Conservation (phyloP, 371 early-diverging fungal species). For the Haplosporangium sp. region DNA sequence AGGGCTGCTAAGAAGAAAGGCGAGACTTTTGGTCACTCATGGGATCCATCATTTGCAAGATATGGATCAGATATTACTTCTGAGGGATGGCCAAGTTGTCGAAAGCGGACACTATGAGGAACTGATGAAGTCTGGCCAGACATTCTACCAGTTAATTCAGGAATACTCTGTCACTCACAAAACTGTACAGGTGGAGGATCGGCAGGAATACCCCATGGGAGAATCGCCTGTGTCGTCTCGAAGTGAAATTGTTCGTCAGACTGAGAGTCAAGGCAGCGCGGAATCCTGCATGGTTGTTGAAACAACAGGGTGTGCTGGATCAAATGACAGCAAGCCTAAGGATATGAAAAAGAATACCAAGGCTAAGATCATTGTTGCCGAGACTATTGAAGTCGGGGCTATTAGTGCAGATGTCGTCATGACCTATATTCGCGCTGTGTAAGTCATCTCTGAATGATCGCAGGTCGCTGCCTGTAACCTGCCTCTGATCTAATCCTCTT, state of each 20-base stretch:
- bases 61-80: conserved; percentile 67
- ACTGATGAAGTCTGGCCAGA: conserved; percentile 47
- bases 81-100: conserved; percentile 64
- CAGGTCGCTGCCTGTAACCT: neutral
- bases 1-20: conserved; percentile 74
- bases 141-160: conserved; percentile 57
- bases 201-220: neutral
- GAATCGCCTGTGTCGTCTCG: too few relatives aligned
- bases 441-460: conserved; percentile 3
- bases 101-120: conserved; percentile 56
- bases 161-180: conserved; percentile 54
- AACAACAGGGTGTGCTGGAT: neutral
- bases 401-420: neutral
- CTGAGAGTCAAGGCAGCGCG: neutral
- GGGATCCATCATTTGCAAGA: conserved; percentile 77
- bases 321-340: neutral
- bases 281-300: neutral
- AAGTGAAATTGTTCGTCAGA: neutral
- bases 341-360: neutral
- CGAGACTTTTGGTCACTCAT: conserved; percentile 88
- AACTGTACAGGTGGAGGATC: conserved; percentile 12
- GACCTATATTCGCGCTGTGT: conserved; percentile 6
- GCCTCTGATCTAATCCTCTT: conserved; percentile 2
- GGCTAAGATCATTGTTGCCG: conserved; percentile 3
- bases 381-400: conserved; percentile 4